Base-by-base conservation (phyloP, 139 green algal species). In the Coelastrella sp. region DNA sequence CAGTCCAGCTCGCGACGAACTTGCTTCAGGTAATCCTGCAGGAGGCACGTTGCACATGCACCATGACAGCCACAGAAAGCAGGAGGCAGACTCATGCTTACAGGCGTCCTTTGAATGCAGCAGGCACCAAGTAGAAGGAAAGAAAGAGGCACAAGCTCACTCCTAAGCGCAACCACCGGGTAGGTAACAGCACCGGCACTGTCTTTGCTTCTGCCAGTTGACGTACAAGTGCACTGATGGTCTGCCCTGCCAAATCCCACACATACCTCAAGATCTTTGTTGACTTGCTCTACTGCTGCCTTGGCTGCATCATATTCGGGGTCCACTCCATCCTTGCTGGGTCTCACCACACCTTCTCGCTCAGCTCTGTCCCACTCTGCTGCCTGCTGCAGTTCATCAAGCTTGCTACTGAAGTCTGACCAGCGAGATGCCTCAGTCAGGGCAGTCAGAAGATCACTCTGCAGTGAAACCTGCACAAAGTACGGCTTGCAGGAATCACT, bases 321-420 rank as follows among this genome's bases (percentile, higher is more conserved):
- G 41, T 98, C 92, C 37, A 95, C 90, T 3, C 96, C 94, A 82
- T 32, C 68, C 68, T 66, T 59, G 45, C 73, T 30, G 15, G 96
- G 95, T 32, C 94, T 86, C 23, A 98, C 92, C n/a, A 94, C 86
- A 1, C 97, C 97, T 2, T 53, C 90, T 19, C 48, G 37, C 59
- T 94, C 89, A 2, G 97, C 97, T 66, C 93, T 87, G 5, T 88
- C 84, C 97, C 97, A 99, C 89, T 99, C 92, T 25, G 93, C 89
- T 3, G 91, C 92, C 9, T 23, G 25, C 34, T 37, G 37, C 75
- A 82, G 43, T 6, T 82, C 75, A 9, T 53, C 51, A 60, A 82
- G 37, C 23, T 32, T 41, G 1, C 35, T 11, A 34, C 38, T 7
- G 17, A 71, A 82, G 89, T 84, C 13, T 30, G 83, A 17, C 83